Base-by-base conservation (phyloP, 2,329 filamentous ascomycete species). In the Diaporthe longicolla region DNA sequence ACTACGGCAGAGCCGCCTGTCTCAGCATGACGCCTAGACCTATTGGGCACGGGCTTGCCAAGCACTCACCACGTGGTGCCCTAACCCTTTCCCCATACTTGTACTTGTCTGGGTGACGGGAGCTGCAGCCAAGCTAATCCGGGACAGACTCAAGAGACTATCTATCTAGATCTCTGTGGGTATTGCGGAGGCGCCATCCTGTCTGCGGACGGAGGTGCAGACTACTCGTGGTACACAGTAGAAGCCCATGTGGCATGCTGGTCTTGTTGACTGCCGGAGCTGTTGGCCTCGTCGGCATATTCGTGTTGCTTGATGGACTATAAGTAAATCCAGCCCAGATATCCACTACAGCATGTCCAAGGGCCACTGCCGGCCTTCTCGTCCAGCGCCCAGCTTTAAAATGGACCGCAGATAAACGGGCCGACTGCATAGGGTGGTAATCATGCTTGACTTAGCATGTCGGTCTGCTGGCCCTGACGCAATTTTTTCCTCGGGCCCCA, bases 21-120 rank as follows among this genome's bases (percentile, higher is more conserved):
- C 45, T 66, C 21, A 50, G 40, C 45, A 65, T 72, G 45, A 65
- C 58, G 58, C 58, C 54, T 45, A 54, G 45, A 65, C 40, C 32
- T 40, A 8, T 15, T 40, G 63, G 45, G 63, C 61, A 66, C 61
- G 45, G 45, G 37, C 63, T 48, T 52, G 61, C 61, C 45, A 66
- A 52, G 45, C 59, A 48, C 58, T 8, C 58, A 21, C 26, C 2
- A 48, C 17, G 24, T n/a, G 45, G 45, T 48, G 19, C 40, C 40
- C 32, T 65, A 65, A 65, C 40, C 40, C 40, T 32, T 19, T 32
- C 13, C n/a, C n/a, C n/a, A 17, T 32, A 2, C 7, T 32, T 32
- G 26, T 32, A 2, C 7, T 32, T 32, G 29, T 32, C 29, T 32
- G 29, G 29, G 29, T 32, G 29, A 32, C 29, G 29, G 29, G 29